These are phyloP conservation scores for Trametes meyenii DNA, from an alignment of 768 basidiomycete species.

Conservation along the genomic window DNA sequence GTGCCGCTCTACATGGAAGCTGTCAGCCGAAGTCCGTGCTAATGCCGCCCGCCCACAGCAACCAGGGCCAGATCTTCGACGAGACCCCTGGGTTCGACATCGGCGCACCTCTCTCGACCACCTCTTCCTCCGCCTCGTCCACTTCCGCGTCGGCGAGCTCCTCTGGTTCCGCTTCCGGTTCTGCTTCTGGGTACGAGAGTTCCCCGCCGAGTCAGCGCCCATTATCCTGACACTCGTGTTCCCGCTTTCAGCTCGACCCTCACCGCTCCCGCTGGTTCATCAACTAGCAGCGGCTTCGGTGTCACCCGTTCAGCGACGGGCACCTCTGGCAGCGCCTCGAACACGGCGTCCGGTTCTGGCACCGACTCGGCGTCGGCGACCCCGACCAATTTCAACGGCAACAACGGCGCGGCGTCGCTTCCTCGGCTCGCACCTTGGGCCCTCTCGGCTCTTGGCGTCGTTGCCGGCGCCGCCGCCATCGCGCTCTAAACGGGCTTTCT, in stretches of 20 bases:
- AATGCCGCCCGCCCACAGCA: conserved; percentile 25
- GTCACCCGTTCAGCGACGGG: conserved; percentile 3
- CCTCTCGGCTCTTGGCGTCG: conserved; percentile 44
- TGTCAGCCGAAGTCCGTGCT: neutral
- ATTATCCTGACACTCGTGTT: neutral
- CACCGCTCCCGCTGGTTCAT: conserved; percentile 3
- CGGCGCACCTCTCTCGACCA: conserved; percentile 26
- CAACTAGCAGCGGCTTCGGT: conserved; percentile 25
- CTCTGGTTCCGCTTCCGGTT: conserved; percentile 17
- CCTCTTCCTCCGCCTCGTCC: conserved; percentile 20
- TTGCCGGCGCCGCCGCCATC: conserved; percentile 50
- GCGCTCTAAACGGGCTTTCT: conserved; percentile 39
- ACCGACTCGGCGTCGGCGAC: conserved; percentile 27
- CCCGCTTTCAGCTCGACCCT: neutral
- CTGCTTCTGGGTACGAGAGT: conserved; percentile 21
- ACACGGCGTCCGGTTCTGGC: conserved; percentile 16
- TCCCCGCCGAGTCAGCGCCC: neutral
- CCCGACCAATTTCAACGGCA: conserved; percentile 34
- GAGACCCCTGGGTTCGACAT: conserved; percentile 47
- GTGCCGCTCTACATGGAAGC: neutral
- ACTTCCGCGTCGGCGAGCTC: conserved; percentile 24
- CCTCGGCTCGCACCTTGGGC: conserved; percentile 35
- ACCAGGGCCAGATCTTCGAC: conserved; percentile 50
- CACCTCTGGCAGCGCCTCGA: conserved; percentile 12
- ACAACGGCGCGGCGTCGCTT: conserved; percentile 33